Percentiles rank a stretch among this genome's conserved stretches.
phyloP scores from a whole-genome alignment of 768 basidiomycete species.

The Pisolithus orientalis region DNA sequence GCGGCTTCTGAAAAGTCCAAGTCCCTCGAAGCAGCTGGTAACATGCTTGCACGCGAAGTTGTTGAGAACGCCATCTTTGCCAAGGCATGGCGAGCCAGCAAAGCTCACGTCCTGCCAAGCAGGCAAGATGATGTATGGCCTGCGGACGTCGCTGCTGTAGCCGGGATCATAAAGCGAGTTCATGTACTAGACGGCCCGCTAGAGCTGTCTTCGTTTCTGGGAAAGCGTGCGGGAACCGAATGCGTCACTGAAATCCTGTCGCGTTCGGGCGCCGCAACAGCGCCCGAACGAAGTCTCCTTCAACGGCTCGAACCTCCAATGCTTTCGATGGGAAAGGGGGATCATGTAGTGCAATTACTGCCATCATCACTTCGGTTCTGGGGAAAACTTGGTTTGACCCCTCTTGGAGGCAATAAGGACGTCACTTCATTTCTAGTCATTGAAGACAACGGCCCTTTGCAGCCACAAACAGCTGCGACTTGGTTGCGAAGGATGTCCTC shows the following conservation, averaged over 20 bases:
- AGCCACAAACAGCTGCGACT: conserved; percentile 38
- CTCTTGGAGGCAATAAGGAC: conserved; percentile 66
- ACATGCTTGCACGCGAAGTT: conserved; percentile 56
- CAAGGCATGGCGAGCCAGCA: conserved; percentile 53
- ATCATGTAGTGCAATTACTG: conserved; percentile 60
- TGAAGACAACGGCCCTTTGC: conserved; percentile 52
- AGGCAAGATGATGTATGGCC: conserved; percentile 45
- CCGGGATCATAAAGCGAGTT: conserved; percentile 31
- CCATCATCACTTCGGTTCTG: conserved; percentile 76
- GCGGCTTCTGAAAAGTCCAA: conserved; percentile 59
- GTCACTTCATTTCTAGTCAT: conserved; percentile 62
- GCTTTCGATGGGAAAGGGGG: conserved; percentile 61
- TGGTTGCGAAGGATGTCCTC: conserved; percentile 55
- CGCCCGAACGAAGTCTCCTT: conserved; percentile 12
- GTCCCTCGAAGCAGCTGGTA: conserved; percentile 61
- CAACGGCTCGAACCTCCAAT: conserved; percentile 45
- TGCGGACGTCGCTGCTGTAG: conserved; percentile 45
- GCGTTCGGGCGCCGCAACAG: not conserved
- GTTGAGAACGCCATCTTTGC: conserved; percentile 72
- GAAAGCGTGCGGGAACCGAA: conserved; percentile 22
- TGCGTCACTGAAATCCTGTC: not conserved
- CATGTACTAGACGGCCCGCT: conserved; percentile 35
- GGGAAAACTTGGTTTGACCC: conserved; percentile 76
- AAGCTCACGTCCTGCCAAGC: conserved; percentile 10
- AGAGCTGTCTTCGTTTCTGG: conserved; percentile 40